Percentiles rank a stretch among this genome's conserved stretches.
Evolutionary conservation across 805 yeast species (phyloP).

Genomic region (Cyberlindnera americana): DNA sequence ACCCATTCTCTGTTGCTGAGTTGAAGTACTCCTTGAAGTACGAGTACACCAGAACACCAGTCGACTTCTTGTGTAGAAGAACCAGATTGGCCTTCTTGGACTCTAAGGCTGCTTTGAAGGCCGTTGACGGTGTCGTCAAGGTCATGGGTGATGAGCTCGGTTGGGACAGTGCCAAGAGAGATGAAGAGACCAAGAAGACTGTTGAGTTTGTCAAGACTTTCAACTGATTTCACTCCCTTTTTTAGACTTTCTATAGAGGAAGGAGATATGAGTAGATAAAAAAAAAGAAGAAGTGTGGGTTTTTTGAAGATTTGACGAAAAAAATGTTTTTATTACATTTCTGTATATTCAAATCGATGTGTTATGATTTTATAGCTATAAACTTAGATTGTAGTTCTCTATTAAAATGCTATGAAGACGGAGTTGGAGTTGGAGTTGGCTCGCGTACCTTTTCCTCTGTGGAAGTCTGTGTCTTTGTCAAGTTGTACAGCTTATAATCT

Average conservation of each 20-base stretch:
- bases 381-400: too few species aligned
- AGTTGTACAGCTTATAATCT: slow-evolving; percentile 21
- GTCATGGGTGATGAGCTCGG: slow-evolving; percentile 75
- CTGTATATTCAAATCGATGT: slow-evolving; percentile 6
- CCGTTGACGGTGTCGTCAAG: slow-evolving; percentile 82
- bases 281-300: neutral
- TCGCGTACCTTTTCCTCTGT: too few species aligned
- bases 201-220: slow-evolving; percentile 52
- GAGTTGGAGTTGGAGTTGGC: neutral
- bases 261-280: neutral
- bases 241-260: slow-evolving; percentile 2
- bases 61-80: slow-evolving; percentile 90
- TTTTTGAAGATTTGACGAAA: neutral
- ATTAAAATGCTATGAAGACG: neutral
- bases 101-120: slow-evolving; percentile 74
- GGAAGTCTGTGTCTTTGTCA: slow-evolving; percentile 10
- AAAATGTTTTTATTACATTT: too few species aligned
- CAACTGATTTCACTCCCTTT: slow-evolving; percentile 11
- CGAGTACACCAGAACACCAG: slow-evolving; percentile 85
- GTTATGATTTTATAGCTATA: slow-evolving; percentile 3
- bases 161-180: slow-evolving; percentile 65
- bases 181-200: slow-evolving; percentile 49
- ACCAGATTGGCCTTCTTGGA: slow-evolving; percentile 89
- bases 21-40: slow-evolving; percentile 73
- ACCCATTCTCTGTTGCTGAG: slow-evolving; percentile 91